Percentiles rank a stretch among this genome's conserved stretches.
Conservation (phyloP, 1,139 yeast genomes). For the Kazachstania sp. region DNA sequence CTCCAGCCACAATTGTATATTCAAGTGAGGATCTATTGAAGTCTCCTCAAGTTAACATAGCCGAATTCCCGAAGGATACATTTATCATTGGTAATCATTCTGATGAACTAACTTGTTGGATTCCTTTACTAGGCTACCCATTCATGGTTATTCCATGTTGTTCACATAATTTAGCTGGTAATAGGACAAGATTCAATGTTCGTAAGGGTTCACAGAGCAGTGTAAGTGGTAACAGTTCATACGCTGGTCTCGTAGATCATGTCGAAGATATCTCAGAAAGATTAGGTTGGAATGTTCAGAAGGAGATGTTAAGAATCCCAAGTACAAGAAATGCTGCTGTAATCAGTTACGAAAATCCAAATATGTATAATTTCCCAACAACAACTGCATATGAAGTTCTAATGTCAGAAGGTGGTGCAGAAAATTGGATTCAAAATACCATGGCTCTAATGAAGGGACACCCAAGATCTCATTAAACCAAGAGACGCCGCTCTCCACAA, state of each 20-base stretch:
- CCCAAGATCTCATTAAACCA: constrained; percentile 25
- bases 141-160: constrained; percentile 94
- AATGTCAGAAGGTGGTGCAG: constrained; percentile 77
- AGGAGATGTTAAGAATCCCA: constrained; percentile 87
- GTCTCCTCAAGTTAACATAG: constrained; percentile 56
- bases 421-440: constrained; percentile 79
- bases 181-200: constrained; percentile 48
- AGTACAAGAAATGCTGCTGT: constrained; percentile 91
- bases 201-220: constrained; percentile 13
- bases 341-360: constrained; percentile 46
- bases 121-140: constrained; percentile 78
- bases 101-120: constrained; percentile 93
- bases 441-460: constrained; percentile 48
- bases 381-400: constrained; percentile 48
- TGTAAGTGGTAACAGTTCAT: constrained; percentile 46
- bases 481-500: neutral
- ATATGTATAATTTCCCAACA: constrained; percentile 21
- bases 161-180: constrained; percentile 78
- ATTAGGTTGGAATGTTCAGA: constrained; percentile 78
- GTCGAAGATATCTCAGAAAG: constrained; percentile 57
- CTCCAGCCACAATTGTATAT: constrained; percentile 30
- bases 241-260: constrained; percentile 79
- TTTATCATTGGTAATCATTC: constrained; percentile 92
- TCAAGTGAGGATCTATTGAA: constrained; percentile 36
- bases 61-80: constrained; percentile 58